Evolutionary conservation across 805 yeast species (phyloP).

Genomic region (Spathaspora girioi): DNA sequence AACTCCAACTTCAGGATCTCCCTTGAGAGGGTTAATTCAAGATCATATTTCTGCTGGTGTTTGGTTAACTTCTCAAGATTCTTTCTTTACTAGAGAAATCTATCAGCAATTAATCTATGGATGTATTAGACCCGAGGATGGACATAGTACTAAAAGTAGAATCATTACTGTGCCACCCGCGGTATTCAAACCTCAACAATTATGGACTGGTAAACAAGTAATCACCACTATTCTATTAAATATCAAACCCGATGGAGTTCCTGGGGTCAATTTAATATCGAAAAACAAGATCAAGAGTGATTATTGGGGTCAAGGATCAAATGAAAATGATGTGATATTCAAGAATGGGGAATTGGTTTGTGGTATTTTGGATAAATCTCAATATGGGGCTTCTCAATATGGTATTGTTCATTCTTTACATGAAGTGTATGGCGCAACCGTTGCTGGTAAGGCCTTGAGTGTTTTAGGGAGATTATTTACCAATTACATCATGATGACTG

Average conservation of each 20-base stretch:
- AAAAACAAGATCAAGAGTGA: constrained; percentile 89
- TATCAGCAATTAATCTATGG: constrained; percentile 94
- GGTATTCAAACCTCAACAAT: constrained; percentile 74
- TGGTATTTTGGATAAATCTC: constrained; percentile 96
- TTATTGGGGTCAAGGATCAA: constrained; percentile 86
- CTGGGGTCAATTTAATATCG: constrained; percentile 84
- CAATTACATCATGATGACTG: constrained; percentile 85
- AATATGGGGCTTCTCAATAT: constrained; percentile 95
- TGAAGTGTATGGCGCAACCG: constrained; percentile 88
- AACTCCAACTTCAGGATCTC: constrained; percentile 98
- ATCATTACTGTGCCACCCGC: constrained; percentile 88
- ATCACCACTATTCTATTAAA: constrained; percentile 88
- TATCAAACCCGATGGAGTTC: constrained; percentile 80
- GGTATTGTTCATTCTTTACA: constrained; percentile 96
- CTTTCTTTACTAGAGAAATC: constrained; percentile 84
- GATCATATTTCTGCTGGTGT: constrained; percentile 99
- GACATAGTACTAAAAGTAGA: constrained; percentile 70
- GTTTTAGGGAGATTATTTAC: constrained; percentile 96
- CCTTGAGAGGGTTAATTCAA: constrained; percentile 97
- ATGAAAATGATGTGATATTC: constrained; percentile 84
- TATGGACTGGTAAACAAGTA: constrained; percentile 98
- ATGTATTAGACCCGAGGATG: constrained; percentile 95
- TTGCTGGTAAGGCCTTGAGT: constrained; percentile 85
- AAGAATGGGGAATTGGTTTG: constrained; percentile 80
- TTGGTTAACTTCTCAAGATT: constrained; percentile 92